phyloP scores from a whole-genome alignment of 108 stramenopile genomes.

The Parietichytrium sp. region DNA sequence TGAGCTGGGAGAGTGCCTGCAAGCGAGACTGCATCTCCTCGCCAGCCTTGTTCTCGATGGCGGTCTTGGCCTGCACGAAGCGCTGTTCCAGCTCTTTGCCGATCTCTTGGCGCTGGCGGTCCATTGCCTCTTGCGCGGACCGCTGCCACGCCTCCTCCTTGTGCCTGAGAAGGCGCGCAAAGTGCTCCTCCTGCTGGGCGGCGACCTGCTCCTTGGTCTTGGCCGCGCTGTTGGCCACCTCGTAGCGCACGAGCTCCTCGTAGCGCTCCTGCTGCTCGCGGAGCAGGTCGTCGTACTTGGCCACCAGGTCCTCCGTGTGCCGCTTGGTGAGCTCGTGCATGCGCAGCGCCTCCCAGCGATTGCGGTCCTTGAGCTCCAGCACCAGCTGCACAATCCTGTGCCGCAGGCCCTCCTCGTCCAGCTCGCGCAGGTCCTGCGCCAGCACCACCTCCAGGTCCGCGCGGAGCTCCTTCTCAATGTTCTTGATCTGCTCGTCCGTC shows the following conservation, averaged over 20 bases:
- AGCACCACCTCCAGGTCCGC: conserved; percentile 35
- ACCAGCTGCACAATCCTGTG: conserved; percentile 27
- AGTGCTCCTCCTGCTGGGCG: conserved; percentile 14
- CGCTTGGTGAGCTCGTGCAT: conserved; percentile 40
- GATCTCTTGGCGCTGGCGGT: conserved; percentile 27
- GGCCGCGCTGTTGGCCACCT: background rate
- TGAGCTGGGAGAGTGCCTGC: conserved; percentile 23
- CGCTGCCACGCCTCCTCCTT: conserved; percentile 39
- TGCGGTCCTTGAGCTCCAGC: conserved; percentile 37
- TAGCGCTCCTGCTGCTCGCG: conserved; percentile 30
- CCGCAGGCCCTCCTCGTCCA: conserved; percentile 36
- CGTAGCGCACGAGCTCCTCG: conserved; percentile 28
- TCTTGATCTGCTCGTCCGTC: conserved; percentile 8
- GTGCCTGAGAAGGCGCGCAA: background rate
- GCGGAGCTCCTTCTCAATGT: conserved; percentile 29
- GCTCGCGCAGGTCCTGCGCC: conserved; percentile 11
- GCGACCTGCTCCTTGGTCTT: background rate
- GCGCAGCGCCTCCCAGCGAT: conserved; percentile 37
- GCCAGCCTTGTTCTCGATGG: conserved; percentile 18
- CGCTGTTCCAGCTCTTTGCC: conserved; percentile 7
- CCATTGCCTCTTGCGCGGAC: conserved; percentile 22
- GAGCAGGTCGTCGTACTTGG: conserved; percentile 27
- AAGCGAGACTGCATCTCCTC: conserved; percentile 24
- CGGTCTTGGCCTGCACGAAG: conserved; percentile 32
- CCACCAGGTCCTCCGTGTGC: conserved; percentile 21